phyloP scores from a whole-genome alignment of 2,329 filamentous ascomycete genomes.

The Ceratocystis variospora region DNA sequence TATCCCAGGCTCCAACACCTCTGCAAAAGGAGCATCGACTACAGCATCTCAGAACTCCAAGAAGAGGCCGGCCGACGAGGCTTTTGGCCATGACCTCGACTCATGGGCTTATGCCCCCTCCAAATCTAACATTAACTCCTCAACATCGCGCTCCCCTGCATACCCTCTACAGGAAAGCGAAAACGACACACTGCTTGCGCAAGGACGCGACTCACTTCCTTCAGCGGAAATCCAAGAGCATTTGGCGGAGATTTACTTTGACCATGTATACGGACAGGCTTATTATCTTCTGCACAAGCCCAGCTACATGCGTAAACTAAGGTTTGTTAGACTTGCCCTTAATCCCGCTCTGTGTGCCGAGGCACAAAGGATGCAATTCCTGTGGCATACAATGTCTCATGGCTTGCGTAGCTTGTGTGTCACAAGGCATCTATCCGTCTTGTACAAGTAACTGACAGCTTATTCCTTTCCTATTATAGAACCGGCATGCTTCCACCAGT shows the following conservation, averaged over 20 bases:
- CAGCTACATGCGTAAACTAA: slow-evolving; percentile 82
- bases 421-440: neutral
- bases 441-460: slow-evolving; percentile 20
- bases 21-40: slow-evolving; percentile 18
- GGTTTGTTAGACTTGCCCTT: slow-evolving; percentile 33
- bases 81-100: slow-evolving; percentile 69
- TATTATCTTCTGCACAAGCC: slow-evolving; percentile 93
- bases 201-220: slow-evolving; percentile 72
- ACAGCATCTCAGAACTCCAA: slow-evolving; percentile 44
- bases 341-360: neutral
- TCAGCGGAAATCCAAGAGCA: slow-evolving; percentile 83
- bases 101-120: slow-evolving; percentile 57
- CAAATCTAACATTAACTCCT: slow-evolving; percentile 34
- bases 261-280: slow-evolving; percentile 86
- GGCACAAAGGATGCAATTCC: neutral
- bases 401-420: slow-evolving; percentile 19
- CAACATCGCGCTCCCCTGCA: neutral
- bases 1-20: slow-evolving; percentile 34
- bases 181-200: slow-evolving; percentile 62
- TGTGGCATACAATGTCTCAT: neutral
- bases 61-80: slow-evolving; percentile 76
- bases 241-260: slow-evolving; percentile 86
- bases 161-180: slow-evolving; percentile 44
- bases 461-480: slow-evolving; percentile 30
- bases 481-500: slow-evolving; percentile 75